Conservation (phyloP, 805 yeast species). For the Ogataea paradorogensis region DNA sequence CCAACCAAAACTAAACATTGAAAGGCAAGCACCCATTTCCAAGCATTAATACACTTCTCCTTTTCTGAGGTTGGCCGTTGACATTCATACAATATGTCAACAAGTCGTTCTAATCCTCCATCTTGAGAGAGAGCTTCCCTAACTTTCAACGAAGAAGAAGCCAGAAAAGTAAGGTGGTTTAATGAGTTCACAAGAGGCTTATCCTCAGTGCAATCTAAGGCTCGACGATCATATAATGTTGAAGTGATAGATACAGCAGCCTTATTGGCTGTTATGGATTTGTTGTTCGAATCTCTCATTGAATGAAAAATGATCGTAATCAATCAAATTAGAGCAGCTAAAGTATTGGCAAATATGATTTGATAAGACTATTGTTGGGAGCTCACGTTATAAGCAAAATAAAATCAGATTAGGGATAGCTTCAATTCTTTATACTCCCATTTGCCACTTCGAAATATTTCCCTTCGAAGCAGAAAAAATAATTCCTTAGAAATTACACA, state of each 20-base stretch:
- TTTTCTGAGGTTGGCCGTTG: constrained; percentile 36
- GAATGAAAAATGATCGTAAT: neutral
- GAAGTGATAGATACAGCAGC: constrained; percentile 93
- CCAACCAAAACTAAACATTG: constrained; percentile 91
- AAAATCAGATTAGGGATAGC: neutral
- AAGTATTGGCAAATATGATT: neutral
- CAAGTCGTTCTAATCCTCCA: constrained; percentile 89
- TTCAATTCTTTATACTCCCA: constrained; percentile 6
- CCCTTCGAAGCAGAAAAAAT: constrained; percentile 1
- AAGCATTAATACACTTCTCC: constrained; percentile 61
- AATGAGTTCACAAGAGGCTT: constrained; percentile 88
- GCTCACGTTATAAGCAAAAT: neutral
- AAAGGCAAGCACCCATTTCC: constrained; percentile 96
- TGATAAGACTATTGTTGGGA: neutral
- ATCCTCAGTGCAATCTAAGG: constrained; percentile 85
- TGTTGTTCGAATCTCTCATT: constrained; percentile 90
- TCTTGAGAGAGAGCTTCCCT: constrained; percentile 85
- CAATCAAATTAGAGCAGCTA: neutral
- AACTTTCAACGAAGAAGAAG: constrained; percentile 82
- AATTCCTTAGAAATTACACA: constrained; percentile 1
- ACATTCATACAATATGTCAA: constrained; percentile 82
- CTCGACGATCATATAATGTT: constrained; percentile 86
- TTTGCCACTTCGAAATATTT: constrained; percentile 9
- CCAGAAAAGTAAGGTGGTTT: constrained; percentile 83
- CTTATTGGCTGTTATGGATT: constrained; percentile 71